These are phyloP conservation scores for Remersonia thermophila DNA, from an alignment of 2,329 filamentous ascomycete species.

Conservation along the genomic window DNA sequence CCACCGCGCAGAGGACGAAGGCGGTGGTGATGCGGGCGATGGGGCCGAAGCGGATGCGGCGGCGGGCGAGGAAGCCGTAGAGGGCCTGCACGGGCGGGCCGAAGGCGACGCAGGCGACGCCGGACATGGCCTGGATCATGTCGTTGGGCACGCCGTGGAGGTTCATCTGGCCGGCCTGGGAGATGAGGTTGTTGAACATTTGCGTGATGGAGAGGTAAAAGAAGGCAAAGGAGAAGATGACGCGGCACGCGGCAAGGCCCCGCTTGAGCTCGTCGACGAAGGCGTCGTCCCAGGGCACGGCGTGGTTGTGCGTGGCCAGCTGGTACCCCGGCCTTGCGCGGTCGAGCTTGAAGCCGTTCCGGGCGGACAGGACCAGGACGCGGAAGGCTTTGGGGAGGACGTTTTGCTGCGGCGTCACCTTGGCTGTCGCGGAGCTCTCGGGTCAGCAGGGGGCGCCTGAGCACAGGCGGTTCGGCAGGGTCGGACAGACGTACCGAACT, in stretches of 20 bases:
- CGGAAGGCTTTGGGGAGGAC: conserved; percentile 44
- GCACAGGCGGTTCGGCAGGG: no score
- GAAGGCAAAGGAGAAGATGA: conserved; percentile 44
- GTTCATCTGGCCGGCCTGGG: conserved; percentile 38
- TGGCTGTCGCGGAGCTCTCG: conserved; percentile 8
- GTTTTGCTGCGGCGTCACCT: conserved; percentile 36
- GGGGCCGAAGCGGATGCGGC: conserved; percentile 33
- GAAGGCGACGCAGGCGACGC: conserved; percentile 35
- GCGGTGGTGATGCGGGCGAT: conserved; percentile 31
- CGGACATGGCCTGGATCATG: conserved; percentile 33
- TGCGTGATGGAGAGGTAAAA: conserved; percentile 48
- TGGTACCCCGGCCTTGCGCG: conserved; percentile 47
- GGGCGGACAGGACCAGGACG: conserved; percentile 40
- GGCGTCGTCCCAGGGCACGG: conserved; percentile 44
- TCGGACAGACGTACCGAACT: conserved; percentile 13
- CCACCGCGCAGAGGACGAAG: conserved; percentile 30
- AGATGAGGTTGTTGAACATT: conserved; percentile 44
- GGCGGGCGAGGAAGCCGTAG: conserved; percentile 32
- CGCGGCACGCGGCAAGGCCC: conserved; percentile 38
- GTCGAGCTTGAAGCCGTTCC: conserved; percentile 27
- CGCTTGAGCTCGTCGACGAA: conserved; percentile 53
- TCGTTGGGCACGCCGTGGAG: conserved; percentile 40
- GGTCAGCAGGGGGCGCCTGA: neutral
- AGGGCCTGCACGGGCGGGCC: conserved; percentile 33
- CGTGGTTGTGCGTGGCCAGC: conserved; percentile 27